phyloP scores from a whole-genome alignment of 306 rosid species.

The Lablab purpureus region DNA sequence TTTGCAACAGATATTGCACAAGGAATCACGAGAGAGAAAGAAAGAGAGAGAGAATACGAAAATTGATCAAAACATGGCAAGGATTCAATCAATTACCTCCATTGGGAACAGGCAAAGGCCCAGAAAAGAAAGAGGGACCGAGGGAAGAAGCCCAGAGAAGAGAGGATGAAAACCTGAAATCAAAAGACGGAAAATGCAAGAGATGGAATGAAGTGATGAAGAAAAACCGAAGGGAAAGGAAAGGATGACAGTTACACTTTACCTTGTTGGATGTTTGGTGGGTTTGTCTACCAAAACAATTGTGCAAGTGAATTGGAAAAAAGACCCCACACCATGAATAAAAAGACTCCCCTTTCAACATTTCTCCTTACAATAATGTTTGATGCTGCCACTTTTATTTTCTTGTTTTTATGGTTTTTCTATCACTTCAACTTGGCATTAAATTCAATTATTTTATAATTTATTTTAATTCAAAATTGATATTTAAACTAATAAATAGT shows the following conservation, averaged over 20 bases:
- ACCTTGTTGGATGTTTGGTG: conserved; percentile 58
- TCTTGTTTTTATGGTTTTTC: background rate
- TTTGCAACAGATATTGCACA: conserved; percentile 9
- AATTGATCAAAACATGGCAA: conserved; percentile 4
- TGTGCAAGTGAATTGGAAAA: conserved; percentile 34
- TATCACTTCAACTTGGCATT: background rate
- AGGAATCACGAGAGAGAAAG: background rate
- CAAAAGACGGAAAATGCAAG: background rate
- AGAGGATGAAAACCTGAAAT: conserved; percentile 50
- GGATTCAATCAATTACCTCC: conserved; percentile 65
- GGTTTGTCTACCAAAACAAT: conserved; percentile 34
- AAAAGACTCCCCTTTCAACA: conserved; percentile 27
- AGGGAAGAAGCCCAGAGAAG: conserved; percentile 41
- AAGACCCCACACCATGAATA: conserved; percentile 39
- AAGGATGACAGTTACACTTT: conserved; percentile 36
- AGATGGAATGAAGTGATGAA: conserved; percentile 27
- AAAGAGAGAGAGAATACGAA: conserved; percentile 11
- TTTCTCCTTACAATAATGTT: conserved; percentile 31
- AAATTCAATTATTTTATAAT: too few species aligned
- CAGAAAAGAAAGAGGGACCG: conserved; percentile 42
- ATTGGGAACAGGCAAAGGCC: conserved; percentile 49
- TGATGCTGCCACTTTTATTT: conserved; percentile 4
- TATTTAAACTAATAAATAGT: too few species aligned
- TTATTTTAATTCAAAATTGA: too few species aligned
- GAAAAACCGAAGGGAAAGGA: background rate